Conservation (phyloP, 108 stramenopile species). For the Cyclotella kingstonii region DNA sequence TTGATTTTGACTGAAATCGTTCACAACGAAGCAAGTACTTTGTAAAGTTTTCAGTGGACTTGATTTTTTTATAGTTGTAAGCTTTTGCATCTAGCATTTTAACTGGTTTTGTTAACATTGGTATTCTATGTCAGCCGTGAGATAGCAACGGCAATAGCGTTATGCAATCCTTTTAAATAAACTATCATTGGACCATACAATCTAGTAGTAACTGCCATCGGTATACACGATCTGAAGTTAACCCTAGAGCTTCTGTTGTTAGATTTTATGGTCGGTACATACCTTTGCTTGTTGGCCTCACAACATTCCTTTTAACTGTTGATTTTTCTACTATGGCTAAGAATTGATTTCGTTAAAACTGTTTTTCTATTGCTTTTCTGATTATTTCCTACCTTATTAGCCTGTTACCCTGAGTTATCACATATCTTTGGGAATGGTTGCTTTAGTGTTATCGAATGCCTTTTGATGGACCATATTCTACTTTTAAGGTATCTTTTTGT, state of each 20-base stretch:
- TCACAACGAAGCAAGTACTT: no score
- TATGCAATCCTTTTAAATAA: neutral
- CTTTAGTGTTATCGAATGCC: no score
- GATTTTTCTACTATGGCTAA: constrained; percentile 3
- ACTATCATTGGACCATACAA: neutral
- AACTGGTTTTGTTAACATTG: neutral
- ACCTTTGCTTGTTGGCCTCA: neutral
- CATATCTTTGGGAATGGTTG: no score
- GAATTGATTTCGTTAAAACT: no score
- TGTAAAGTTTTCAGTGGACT: neutral
- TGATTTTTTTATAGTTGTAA: neutral
- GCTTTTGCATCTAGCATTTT: no score
- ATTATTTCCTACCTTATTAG: no score
- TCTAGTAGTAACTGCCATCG: neutral
- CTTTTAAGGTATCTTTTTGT: no score
- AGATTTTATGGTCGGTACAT: neutral
- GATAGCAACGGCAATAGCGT: constrained; percentile 1
- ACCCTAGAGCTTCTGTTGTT: no score
- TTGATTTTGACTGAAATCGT: no score
- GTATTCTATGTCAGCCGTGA: neutral
- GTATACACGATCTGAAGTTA: neutral
- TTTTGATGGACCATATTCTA: no score
- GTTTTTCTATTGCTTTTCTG: no score
- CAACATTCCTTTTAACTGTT: neutral
- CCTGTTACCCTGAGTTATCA: no score